Evolutionary conservation across 495 filamentous ascomycete species (phyloP).

Genomic region (Hypoxylon cercidicola): DNA sequence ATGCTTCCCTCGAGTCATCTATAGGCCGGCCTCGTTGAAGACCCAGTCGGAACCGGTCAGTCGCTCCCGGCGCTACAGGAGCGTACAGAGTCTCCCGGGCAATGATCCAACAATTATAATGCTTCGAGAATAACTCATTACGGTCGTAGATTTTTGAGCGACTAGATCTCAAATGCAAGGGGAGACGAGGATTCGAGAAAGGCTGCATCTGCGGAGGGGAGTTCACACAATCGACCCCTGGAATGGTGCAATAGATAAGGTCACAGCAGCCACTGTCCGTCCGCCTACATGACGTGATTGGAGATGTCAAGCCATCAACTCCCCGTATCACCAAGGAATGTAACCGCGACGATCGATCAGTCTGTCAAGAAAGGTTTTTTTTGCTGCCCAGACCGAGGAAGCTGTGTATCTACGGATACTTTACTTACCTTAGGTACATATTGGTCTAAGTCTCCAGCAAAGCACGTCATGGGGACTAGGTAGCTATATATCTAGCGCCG

Average conservation of each 20-base stretch:
- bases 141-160: slow-evolving; percentile 2
- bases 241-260: slow-evolving; percentile 41
- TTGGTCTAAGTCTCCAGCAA: not conserved
- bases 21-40: not conserved
- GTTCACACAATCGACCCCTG: slow-evolving; percentile 28
- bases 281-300: slow-evolving; percentile 36
- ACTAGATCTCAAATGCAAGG: not conserved
- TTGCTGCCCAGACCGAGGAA: not conserved
- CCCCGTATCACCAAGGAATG: slow-evolving; percentile 9
- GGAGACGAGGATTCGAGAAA: not conserved
- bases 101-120: not conserved
- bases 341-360: not conserved
- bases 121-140: not conserved
- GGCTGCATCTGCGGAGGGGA: not conserved
- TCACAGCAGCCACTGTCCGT: slow-evolving; percentile 28
- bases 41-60: slow-evolving; percentile 13
- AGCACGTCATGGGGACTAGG: not conserved
- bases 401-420: not conserved
- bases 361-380: slow-evolving; percentile 1
- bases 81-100: not conserved
- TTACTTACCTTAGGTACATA: not conserved
- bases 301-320: too few relatives aligned
- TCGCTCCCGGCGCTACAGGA: too few relatives aligned
- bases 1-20: too few relatives aligned
- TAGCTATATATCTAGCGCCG: not conserved